phyloP scores from a whole-genome alignment of 768 basidiomycete genomes.

The Termitomyces sp. region DNA sequence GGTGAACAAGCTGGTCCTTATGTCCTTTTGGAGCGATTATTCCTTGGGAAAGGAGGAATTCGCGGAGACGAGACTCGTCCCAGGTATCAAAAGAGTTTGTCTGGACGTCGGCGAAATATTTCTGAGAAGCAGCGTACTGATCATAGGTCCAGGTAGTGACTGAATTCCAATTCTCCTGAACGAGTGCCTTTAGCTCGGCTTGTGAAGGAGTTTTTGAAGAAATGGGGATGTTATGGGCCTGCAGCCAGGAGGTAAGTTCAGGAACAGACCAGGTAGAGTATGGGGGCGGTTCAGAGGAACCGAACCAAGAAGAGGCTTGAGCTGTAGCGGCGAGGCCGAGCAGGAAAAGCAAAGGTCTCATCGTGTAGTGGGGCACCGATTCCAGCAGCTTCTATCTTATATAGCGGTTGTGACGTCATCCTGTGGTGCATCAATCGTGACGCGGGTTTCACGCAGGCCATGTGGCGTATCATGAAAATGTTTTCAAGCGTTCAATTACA shows the following conservation, averaged over 20 bases:
- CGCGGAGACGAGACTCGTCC: conserved; percentile 80
- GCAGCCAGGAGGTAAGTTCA: conserved; percentile 69
- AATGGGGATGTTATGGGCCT: conserved; percentile 58
- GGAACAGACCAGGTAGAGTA: conserved; percentile 59
- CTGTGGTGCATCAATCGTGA: conserved; percentile 17
- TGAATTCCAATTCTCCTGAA: conserved; percentile 61
- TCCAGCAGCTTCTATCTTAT: conserved; percentile 5
- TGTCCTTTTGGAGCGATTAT: conserved; percentile 79
- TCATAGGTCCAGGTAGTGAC: conserved; percentile 58
- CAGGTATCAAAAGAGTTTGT: conserved; percentile 72
- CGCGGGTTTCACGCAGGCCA: conserved; percentile 11
- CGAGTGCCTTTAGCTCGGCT: conserved; percentile 43
- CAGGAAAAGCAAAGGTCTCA: conserved; percentile 29
- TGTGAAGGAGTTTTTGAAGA: conserved; percentile 45
- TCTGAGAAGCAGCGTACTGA: conserved; percentile 63
- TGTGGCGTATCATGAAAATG: no score
- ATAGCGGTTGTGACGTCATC: conserved; percentile 22
- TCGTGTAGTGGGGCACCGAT: conserved; percentile 10
- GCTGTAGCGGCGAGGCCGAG: conserved; percentile 32
- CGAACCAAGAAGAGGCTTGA: conserved; percentile 54
- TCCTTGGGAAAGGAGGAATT: conserved; percentile 86
- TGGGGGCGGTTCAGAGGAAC: conserved; percentile 32
- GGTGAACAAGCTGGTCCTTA: conserved; percentile 73
- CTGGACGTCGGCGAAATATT: conserved; percentile 56
- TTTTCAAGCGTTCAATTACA: no score